Base-by-base conservation (phyloP, 139 green algal genomes). In the Chlamydomonas sp. region DNA sequence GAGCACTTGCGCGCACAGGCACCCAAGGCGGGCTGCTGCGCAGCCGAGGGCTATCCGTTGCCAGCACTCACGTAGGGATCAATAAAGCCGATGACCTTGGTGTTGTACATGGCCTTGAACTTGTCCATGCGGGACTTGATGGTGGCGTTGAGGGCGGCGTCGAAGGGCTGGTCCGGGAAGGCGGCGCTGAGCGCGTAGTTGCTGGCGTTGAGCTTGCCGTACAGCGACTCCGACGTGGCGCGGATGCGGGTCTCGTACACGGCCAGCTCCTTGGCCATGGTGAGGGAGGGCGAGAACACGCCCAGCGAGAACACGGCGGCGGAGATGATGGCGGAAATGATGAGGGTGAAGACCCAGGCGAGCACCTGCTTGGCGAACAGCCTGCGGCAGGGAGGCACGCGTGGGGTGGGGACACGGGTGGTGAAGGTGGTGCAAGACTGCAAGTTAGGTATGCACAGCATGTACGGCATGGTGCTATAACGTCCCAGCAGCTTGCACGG, bases 291-390 rank as follows among this genome's bases (percentile, higher is more conserved):
- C 8, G 81, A 18, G 20, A 73, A 86, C n/a, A 86, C 67, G 71
- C 82, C 82, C 4, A 83, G 82, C 0, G 82, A 81, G 77, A 91
- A 91, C 3, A 91, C n/a, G n/a, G 63, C 88, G 9, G 88, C 88
- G n/a, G 68, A 88, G 1, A 77, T 17, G 68, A 87, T n/a, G 10
- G 49, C 88, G 20, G 85, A 66, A 4, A 91, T 17, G 16, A 91
- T 58, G 16, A 92, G 75, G 59, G 90, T 91, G n/a, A 88, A 80
- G 18, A 93, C 78, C 90, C 90, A 93, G 3, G 79, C 90, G 7
- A 76, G 4, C 8, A 88, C 49, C 20, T 85, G 89, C 72, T 90
- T 88, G 57, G 15, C 63, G 7, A 93, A 83, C 61, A 93, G 66
- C 73, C 31, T 49, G 31, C 31, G 31, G 31, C 31, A 49, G 31